Evolutionary conservation across 2,329 filamentous ascomycete species (phyloP).

Genomic region (Pseudopyricularia cyperi): DNA sequence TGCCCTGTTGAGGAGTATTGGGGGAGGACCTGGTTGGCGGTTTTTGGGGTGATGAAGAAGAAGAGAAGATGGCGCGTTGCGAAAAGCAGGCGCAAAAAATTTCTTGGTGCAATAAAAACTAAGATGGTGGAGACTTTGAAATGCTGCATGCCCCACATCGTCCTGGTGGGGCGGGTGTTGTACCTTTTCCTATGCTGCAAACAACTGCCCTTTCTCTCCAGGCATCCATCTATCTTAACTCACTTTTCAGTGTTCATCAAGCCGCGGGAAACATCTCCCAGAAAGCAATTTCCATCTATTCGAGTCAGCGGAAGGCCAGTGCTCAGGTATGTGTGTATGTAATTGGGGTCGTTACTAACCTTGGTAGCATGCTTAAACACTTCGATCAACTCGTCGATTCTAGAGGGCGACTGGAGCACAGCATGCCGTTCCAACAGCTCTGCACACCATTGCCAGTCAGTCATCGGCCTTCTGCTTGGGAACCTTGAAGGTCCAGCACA

Average conservation of each 20-base stretch:
- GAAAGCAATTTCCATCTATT: conserved; percentile 60
- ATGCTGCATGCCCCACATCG: too few relatives aligned
- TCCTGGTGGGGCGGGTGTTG: too few relatives aligned
- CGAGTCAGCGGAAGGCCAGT: conserved; percentile 8
- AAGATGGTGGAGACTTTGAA: too few relatives aligned
- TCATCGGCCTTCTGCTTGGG: neutral
- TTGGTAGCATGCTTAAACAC: conserved; percentile 84
- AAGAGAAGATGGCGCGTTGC: too few relatives aligned
- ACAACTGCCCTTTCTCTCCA: too few relatives aligned
- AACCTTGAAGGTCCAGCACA: neutral
- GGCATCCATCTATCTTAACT: too few relatives aligned
- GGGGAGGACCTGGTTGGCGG: too few relatives aligned
- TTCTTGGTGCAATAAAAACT: too few relatives aligned
- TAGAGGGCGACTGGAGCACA: conserved; percentile 54
- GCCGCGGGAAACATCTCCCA: conserved; percentile 47
- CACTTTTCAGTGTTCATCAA: neutral
- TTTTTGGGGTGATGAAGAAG: too few relatives aligned
- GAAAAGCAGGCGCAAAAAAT: too few relatives aligned
- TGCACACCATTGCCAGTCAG: conserved; percentile 14
- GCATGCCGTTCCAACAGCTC: conserved; percentile 67
- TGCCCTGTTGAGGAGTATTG: too few relatives aligned
- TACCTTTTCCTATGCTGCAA: too few relatives aligned
- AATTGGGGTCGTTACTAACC: conserved; percentile 29
- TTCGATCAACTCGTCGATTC: conserved; percentile 69
- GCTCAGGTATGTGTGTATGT: neutral